These are phyloP conservation scores for Podaxis carcinomalis DNA, from an alignment of 768 basidiomycete genomes.

Conservation along the genomic window DNA sequence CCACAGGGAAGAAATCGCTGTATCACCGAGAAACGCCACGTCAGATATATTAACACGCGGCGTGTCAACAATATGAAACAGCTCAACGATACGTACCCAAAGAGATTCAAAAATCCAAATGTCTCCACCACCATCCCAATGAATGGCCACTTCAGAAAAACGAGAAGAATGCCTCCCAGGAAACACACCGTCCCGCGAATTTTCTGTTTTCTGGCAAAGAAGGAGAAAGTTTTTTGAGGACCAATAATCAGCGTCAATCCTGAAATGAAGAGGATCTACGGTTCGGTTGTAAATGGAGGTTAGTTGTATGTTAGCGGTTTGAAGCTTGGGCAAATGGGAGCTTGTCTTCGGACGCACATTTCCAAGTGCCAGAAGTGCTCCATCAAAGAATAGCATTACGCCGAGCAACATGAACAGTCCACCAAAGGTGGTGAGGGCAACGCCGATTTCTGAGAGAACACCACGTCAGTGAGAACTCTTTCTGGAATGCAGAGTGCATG, in stretches of 20 bases:
- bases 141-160: conserved; percentile 95
- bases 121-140: conserved; percentile 91
- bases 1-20: conserved; percentile 99
- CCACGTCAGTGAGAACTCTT: conserved; percentile 2
- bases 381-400: conserved; percentile 95
- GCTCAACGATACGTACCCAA: conserved; percentile 59
- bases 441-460: conserved; percentile 75
- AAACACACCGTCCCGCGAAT: conserved; percentile 87
- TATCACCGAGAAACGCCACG: background rate
- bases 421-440: conserved; percentile 94
- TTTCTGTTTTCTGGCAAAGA: conserved; percentile 95
- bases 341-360: conserved; percentile 53
- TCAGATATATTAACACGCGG: background rate
- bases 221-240: conserved; percentile 95
- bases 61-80: background rate
- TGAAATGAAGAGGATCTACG: conserved; percentile 89
- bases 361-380: conserved; percentile 91
- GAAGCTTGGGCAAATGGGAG: background rate
- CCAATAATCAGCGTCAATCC: conserved; percentile 97
- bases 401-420: conserved; percentile 95
- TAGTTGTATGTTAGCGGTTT: background rate
- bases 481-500: background rate
- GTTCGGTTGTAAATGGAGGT: background rate
- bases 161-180: conserved; percentile 84
- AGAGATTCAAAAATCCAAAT: conserved; percentile 95